Evolutionary conservation across 164 flowering plant genomes (phyloP).

Genomic region (Paratinospora sagittata): DNA sequence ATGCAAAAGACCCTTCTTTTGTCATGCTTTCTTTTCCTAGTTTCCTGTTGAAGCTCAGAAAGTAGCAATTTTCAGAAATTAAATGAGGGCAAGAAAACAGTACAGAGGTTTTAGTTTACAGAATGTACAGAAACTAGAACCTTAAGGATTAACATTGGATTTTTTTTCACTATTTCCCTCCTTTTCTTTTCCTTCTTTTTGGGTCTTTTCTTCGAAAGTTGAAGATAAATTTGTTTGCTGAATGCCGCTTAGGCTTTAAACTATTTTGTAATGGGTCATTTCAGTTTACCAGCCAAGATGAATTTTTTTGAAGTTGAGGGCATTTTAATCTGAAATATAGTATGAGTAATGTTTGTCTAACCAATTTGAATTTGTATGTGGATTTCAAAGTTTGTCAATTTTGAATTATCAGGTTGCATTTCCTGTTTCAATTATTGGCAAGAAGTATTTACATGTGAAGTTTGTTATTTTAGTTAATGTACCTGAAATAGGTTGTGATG

Average conservation of each 20-base stretch:
- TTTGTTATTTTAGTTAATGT: neutral
- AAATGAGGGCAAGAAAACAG: no score
- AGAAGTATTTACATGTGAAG: neutral
- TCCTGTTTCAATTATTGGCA: neutral
- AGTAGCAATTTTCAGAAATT: neutral
- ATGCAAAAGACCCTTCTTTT: neutral
- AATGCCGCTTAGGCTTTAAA: neutral
- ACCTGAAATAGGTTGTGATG: neutral
- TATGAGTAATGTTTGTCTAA: no score
- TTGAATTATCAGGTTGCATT: neutral
- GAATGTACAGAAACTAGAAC: no score
- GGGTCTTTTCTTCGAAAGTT: no score
- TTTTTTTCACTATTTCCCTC: no score
- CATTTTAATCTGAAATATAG: neutral
- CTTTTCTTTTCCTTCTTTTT: no score
- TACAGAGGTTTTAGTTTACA: no score
- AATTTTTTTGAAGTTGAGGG: neutral
- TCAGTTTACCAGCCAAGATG: neutral
- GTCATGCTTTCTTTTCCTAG: neutral
- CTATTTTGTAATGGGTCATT: neutral
- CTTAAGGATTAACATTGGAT: no score
- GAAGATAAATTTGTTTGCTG: no score
- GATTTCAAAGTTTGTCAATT: neutral
- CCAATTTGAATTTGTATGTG: neutral
- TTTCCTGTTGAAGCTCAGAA: neutral